Evolutionary conservation across 1,284 basidiomycete genomes (phyloP).

Genomic region (Fomitopsis palustris): DNA sequence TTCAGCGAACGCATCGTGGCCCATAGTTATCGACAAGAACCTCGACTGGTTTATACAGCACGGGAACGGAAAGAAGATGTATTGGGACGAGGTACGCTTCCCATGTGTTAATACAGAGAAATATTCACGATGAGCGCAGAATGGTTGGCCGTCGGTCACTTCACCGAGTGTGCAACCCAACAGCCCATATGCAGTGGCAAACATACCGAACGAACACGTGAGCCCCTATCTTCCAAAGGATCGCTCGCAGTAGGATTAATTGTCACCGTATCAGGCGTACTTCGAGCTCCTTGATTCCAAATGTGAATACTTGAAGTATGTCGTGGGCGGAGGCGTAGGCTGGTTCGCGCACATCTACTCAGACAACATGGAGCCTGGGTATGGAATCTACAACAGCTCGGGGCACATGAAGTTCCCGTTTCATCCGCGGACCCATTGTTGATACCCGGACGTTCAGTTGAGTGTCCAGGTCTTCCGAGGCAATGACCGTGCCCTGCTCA

Average conservation of each 20-base stretch:
- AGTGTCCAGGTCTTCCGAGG: too few species aligned
- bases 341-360: constrained; percentile 81
- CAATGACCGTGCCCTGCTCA: too few species aligned
- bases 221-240: constrained; percentile 13
- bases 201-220: constrained; percentile 56
- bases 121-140: constrained; percentile 36
- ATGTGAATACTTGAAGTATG: constrained; percentile 57
- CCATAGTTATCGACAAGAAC: constrained; percentile 49
- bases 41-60: constrained; percentile 61
- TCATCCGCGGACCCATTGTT: constrained; percentile 31
- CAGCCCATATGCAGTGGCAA: constrained; percentile 44
- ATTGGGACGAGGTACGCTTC: constrained; percentile 53
- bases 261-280: constrained; percentile 56
- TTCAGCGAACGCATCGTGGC: constrained; percentile 55
- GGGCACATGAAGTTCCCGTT: constrained; percentile 56
- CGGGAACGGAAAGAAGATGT: constrained; percentile 68
- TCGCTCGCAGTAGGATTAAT: neutral
- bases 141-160: constrained; percentile 69
- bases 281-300: constrained; percentile 61
- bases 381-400: constrained; percentile 52
- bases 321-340: constrained; percentile 60
- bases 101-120: neutral
- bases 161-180: constrained; percentile 60
- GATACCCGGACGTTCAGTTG: constrained; percentile 1
- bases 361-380: constrained; percentile 62